Evolutionary conservation across 805 yeast genomes (phyloP), one percentile per base, ranked within the genome.

Genomic region (Yueomyces sinensis): DNA sequence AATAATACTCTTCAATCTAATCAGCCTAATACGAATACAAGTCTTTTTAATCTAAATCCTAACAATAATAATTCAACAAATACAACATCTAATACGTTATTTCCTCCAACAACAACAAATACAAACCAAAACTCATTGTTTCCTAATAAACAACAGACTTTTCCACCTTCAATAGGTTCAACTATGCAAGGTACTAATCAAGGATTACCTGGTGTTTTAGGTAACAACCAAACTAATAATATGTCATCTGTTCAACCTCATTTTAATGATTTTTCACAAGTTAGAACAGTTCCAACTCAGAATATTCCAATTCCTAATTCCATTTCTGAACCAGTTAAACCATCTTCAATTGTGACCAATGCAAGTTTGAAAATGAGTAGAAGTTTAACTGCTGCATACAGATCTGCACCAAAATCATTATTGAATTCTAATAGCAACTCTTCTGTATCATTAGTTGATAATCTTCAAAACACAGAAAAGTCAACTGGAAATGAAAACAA

Each of bases 391-490:
- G 61, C 74, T 15, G 76, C 81, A 0, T 77, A 74, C 44, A 71
- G 72, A 49, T 57, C 79, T 27, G 68, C 78, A 1, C 89, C 91
- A 32, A 73, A 66, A 38, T 76, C 80, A 2, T 52, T 74, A 30
- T 72, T 72, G 41, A 52, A 59, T n/a, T 25, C 28, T 6, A 25
- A n/a, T 25, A 25, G 28, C 13, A 13, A 6, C 28, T 25, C 15
- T 13, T 9, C 13, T n/a, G 7, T 25, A 9, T 25, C 28, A 9
- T n/a, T n/a, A n/a, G n/a, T n/a, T n/a, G n/a, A n/a, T n/a, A n/a
- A n/a, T n/a, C n/a, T n/a, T n/a, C n/a, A n/a, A n/a, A n/a, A n/a
- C n/a, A 20, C 24, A 7, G 24, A 20, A 7, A 11, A 9, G 13
- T 11, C 15, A 9, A n/a, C 6, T 5, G 28, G 15, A 9, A 9